Percentiles rank a stretch among this genome's conserved stretches.
phyloP scores from a whole-genome alignment of 495 filamentous ascomycete species.

The Penicillium verhagenii region DNA sequence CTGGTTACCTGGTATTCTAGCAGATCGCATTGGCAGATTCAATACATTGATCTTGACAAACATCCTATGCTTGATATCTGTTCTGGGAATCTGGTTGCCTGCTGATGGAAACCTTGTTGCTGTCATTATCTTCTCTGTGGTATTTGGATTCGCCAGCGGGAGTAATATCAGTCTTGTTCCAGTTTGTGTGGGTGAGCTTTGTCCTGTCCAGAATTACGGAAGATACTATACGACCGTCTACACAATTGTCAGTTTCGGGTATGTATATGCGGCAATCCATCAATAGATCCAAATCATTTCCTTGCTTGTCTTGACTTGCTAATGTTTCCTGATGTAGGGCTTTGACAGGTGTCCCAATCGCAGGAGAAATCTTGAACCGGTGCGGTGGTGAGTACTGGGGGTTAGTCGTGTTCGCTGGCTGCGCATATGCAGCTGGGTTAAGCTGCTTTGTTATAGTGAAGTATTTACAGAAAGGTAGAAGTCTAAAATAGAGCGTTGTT shows the following conservation, averaged over 20 bases:
- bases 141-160: constrained; percentile 85
- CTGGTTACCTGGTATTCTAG: constrained; percentile 59
- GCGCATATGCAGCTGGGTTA: constrained; percentile 60
- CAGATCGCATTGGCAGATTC: constrained; percentile 59
- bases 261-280: constrained; percentile 26
- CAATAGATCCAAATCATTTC: no score
- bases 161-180: constrained; percentile 82
- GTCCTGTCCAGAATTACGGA: constrained; percentile 80
- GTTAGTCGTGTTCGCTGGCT: constrained; percentile 66
- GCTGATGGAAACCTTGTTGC: constrained; percentile 55
- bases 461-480: background rate
- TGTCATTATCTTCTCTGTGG: constrained; percentile 67
- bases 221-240: constrained; percentile 82
- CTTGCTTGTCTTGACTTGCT: constrained; percentile 16
- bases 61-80: constrained; percentile 62
- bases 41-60: constrained; percentile 59
- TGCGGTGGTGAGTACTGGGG: constrained; percentile 58
- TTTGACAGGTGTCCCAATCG: constrained; percentile 87
- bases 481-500: background rate
- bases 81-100: constrained; percentile 78
- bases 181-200: constrained; percentile 87
- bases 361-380: constrained; percentile 63
- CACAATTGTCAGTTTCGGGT: constrained; percentile 85
- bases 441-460: constrained; percentile 60
- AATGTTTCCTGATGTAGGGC: constrained; percentile 42